These are phyloP conservation scores for Globisporangium megalacanthum DNA, from an alignment of 352 stramenopile species.

Conservation along the genomic window DNA sequence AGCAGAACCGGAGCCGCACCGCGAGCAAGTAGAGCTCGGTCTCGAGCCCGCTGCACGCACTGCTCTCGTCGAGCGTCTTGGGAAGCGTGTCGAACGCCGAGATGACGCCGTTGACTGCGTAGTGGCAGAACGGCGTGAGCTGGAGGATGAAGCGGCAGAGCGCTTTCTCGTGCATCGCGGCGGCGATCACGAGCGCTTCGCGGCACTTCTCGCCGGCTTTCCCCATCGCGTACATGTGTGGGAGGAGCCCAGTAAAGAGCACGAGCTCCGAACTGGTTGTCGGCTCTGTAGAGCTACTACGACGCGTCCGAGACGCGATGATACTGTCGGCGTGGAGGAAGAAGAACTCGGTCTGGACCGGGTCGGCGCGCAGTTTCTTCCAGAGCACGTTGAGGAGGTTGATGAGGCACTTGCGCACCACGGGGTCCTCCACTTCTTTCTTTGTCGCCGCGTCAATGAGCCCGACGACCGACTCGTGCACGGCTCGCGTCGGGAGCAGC, in stretches of 20 bases:
- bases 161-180: conserved; percentile 64
- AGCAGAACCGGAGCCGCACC: conserved; percentile 76
- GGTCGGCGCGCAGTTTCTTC: conserved; percentile 81
- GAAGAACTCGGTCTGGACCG: conserved; percentile 86
- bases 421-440: conserved; percentile 74
- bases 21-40: conserved; percentile 53
- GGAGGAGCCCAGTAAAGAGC: conserved; percentile 74
- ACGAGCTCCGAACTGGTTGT: conserved; percentile 48
- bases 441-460: conserved; percentile 77
- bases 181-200: conserved; percentile 77
- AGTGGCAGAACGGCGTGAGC: conserved; percentile 85
- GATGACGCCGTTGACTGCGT: conserved; percentile 81
- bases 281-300: conserved; percentile 4
- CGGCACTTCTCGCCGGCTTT: conserved; percentile 82
- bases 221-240: conserved; percentile 79
- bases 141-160: conserved; percentile 80
- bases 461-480: conserved; percentile 74
- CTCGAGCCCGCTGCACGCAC: conserved; percentile 24
- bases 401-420: conserved; percentile 83
- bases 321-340: conserved; percentile 66
- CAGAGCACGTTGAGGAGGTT: conserved; percentile 77
- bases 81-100: conserved; percentile 73
- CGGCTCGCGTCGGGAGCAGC: conserved; percentile 71
- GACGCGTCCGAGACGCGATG: conserved; percentile 36
- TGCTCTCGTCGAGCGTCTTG: conserved; percentile 41